These are phyloP conservation scores for Takakia lepidozioides DNA, from an alignment of 225 moss, liverwort and hornwort species.

Conservation along the genomic window DNA sequence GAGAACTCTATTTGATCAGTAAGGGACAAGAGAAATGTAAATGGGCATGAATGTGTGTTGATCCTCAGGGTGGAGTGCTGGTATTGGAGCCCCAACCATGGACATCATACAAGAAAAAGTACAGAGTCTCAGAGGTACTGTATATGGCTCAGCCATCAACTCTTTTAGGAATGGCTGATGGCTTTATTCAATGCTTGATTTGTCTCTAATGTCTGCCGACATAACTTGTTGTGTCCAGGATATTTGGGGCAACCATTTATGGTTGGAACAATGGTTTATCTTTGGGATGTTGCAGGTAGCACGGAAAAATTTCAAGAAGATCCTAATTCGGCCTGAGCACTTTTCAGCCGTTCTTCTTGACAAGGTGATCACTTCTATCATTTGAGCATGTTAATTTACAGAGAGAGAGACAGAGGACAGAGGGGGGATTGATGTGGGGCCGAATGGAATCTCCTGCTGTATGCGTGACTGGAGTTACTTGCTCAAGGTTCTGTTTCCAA, in stretches of 20 bases:
- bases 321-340: constrained; percentile 49
- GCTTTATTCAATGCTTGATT: neutral
- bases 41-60: too few relatives aligned
- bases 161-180: neutral
- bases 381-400: too few relatives aligned
- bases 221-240: neutral
- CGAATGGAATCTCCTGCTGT: neutral
- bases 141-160: too few relatives aligned
- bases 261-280: too few relatives aligned
- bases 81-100: constrained; percentile 97
- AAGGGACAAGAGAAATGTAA: too few relatives aligned
- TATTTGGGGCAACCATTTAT: too few relatives aligned
- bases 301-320: constrained; percentile 35
- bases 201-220: neutral
- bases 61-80: constrained; percentile 61
- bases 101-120: constrained; percentile 73
- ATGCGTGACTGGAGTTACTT: neutral
- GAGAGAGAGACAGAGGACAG: too few relatives aligned
- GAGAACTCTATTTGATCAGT: too few relatives aligned
- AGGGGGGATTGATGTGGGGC: neutral
- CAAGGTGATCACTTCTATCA: too few relatives aligned
- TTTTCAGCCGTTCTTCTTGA: constrained; percentile 82
- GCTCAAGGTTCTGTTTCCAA: too few relatives aligned
- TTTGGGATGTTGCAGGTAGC: constrained; percentile 66
- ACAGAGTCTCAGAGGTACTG: constrained; percentile 64